Base-by-base conservation (phyloP, 441 rosid genomes). In the Mallotus japonicus region DNA sequence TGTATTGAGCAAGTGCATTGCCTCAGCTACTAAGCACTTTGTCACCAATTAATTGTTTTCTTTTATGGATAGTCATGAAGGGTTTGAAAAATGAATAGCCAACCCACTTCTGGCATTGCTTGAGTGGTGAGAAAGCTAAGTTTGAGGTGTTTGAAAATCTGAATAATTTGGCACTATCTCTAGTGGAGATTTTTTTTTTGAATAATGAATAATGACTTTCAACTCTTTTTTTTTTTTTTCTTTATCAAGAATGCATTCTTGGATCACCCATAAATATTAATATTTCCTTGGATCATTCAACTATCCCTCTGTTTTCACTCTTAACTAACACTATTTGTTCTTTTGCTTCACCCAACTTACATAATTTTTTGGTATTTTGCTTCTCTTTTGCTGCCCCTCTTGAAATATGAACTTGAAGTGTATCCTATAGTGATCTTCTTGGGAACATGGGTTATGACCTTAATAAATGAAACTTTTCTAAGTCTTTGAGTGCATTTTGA, bases 231-330 rank as follows among this genome's bases (percentile, higher is more conserved):
- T 37, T 16, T 37, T 59, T 14, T 60, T 60, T 13, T 28, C 8
- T 32, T 17, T 16, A 14, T 47, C 73, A 40, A 12, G 61, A 13
- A 72, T 70, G 40, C 40, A 37, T 74, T 75, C 76, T 83, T 80
- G 84, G 83, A 85, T 79, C 86, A 65, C 79, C 65, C 82, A 61
- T 75, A 28, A 44, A 42, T 55, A 1, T 14, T 16, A 34, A 37
- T 3, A 16, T 71, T 59, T 64, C 56, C 73, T 79, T 60, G 82
- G 81, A 74, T 72, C 82, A 56, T 74, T 73, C 80, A 57, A 54
- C 60, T 67, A 0, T 57, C 11, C 1, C 12, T 37, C 2, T n/a
- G 0, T n/a, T 69, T 24, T 58, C 17, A 50, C 54, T 50, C 17
- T 37, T 13, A 62, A 40, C 32, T 40, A 34, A 46, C 42, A 51